Base-by-base conservation (phyloP, 129 eudicot species). In the Tanacetum coccineum region DNA sequence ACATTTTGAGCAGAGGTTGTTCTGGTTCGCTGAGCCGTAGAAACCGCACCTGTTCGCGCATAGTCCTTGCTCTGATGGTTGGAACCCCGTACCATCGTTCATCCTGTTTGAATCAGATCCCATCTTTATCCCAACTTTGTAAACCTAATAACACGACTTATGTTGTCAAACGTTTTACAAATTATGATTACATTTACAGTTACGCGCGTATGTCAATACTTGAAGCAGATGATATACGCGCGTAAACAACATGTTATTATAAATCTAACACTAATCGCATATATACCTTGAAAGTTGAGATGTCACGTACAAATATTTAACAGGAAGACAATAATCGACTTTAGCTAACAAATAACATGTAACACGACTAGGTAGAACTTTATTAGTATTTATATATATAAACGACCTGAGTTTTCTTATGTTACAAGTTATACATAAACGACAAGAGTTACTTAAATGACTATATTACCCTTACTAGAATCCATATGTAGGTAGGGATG, bases 31-130 rank as follows among this genome's bases (percentile, higher is more conserved):
- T 49, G 88, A n/a, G 39, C 95, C 97, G 77, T 83, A 90, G 62
- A 90, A 86, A 21, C 95, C 95, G 78, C 97, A 90, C 10, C 95
- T 91, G 80, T 87, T 90, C 30, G 85, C 88, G 77, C 96, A 89
- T 0, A 52, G 76, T 3, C 53, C 18, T 45, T 86, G 83, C 77
- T 85, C 86, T 5, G 87, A 68, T n/a, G 87, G 82, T 19, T 81
- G 82, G 62, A 64, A 82, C 49, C 80, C 76, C 2, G 91, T 79
- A 4, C 70, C 81, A 65, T 84, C 85, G 87, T 79, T 86, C 69
- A 82, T 70, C 77, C 76, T 76, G 83, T 77, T 81, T 6, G 85
- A 85, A 3, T 77, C 85, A 6, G 86, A 83, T 51, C 87, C 78
- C 95, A 87, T 87, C 45, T 66, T 28, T n/a, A n/a, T n/a, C n/a